phyloP scores from a whole-genome alignment of 139 green algal species.

The Closterium sp. region DNA sequence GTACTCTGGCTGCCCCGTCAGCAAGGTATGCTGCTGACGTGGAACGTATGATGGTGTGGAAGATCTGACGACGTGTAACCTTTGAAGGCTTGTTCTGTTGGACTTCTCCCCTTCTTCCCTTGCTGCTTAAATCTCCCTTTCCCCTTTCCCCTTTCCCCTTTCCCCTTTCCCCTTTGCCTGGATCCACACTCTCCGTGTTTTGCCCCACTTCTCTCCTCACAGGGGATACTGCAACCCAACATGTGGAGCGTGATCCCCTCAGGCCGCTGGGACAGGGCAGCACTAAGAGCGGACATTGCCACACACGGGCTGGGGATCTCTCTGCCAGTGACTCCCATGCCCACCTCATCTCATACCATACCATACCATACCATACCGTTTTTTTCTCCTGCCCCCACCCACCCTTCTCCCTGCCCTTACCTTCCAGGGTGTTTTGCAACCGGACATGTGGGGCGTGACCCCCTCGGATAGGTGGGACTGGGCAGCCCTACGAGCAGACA shows the following conservation, averaged over 20 bases:
- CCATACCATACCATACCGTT: no score
- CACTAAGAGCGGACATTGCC: slow-evolving; percentile 72
- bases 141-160: no score
- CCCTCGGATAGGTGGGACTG: slow-evolving; percentile 77
- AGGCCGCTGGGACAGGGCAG: slow-evolving; percentile 81
- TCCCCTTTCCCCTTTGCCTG: no score
- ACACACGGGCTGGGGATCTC: slow-evolving; percentile 92
- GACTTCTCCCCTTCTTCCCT: no score
- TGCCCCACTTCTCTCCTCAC: no score
- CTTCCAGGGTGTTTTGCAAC: slow-evolving; percentile 52
- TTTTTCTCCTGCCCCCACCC: no score
- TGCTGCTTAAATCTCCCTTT: no score
- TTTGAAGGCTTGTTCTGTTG: no score
- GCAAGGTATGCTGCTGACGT: slow-evolving; percentile 27
- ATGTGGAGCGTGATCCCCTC: slow-evolving; percentile 87
- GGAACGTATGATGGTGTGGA: neutral
- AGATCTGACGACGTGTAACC: no score
- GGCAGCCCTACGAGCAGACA: slow-evolving; percentile 69
- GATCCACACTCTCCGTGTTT: no score
- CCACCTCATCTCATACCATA: slow-evolving; percentile 68
- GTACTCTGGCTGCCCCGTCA: slow-evolving; percentile 67
- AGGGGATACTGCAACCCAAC: slow-evolving; percentile 69
- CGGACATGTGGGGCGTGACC: slow-evolving; percentile 93
- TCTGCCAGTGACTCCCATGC: slow-evolving; percentile 96
- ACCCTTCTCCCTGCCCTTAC: no score